A percentile compares a stretch with the other conserved stretches of the same genome.
phyloP scores from a whole-genome alignment of 2,329 filamentous ascomycete genomes.

The Talaromyces atroroseus region DNA sequence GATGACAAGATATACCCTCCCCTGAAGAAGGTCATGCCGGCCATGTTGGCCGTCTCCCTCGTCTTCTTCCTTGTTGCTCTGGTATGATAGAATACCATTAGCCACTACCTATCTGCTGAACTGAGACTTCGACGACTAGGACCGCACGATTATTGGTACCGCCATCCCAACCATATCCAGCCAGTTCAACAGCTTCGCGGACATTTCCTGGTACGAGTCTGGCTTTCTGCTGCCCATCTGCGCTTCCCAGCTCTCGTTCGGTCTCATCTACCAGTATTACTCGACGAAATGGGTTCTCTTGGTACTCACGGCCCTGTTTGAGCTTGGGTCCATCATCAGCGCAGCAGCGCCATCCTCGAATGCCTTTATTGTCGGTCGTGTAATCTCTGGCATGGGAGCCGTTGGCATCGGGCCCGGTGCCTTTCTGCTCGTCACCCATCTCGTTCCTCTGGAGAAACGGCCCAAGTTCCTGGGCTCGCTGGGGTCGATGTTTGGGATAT shows the following conservation, averaged over 20 bases:
- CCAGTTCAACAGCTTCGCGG: slow-evolving; percentile 1
- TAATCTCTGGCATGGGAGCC: slow-evolving; percentile 23
- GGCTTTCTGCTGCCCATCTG: slow-evolving; percentile 7
- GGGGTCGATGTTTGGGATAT: slow-evolving; percentile 15
- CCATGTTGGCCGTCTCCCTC: too few relatives aligned
- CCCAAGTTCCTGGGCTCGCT: slow-evolving; percentile 28
- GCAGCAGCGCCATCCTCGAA: slow-evolving; percentile 20
- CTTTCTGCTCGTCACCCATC: slow-evolving; percentile 33
- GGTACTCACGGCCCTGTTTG: slow-evolving; percentile 22
- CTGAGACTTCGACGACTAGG: not conserved
- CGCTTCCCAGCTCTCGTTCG: slow-evolving; percentile 7
- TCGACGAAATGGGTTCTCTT: slow-evolving; percentile 11
- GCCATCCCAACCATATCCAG: slow-evolving; percentile 13
- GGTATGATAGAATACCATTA: too few relatives aligned
- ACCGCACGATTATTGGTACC: slow-evolving; percentile 4
- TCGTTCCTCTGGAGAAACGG: slow-evolving; percentile 26
- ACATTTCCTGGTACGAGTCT: slow-evolving; percentile 8
- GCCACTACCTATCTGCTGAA: too few relatives aligned
- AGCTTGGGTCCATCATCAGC: slow-evolving; percentile 22
- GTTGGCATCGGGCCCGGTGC: slow-evolving; percentile 32
- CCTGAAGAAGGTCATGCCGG: too few relatives aligned
- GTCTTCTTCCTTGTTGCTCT: too few relatives aligned
- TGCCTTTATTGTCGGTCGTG: slow-evolving; percentile 24
- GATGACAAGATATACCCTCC: too few relatives aligned
- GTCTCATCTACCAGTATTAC: slow-evolving; percentile 5